Conservation (phyloP, 441 rosid species). For the Populus hybrid region DNA sequence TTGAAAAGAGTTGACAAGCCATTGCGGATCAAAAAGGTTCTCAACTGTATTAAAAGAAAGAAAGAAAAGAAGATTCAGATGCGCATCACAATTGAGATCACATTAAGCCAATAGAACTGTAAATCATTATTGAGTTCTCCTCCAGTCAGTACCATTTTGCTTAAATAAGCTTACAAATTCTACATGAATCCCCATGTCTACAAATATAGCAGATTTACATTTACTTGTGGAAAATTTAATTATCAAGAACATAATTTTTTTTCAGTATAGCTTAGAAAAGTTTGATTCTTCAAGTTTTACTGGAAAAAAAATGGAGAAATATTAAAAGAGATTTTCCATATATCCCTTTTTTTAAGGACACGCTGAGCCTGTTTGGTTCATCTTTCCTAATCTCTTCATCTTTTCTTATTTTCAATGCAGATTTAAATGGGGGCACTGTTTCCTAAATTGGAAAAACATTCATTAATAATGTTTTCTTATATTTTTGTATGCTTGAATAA, state of each 20-base stretch:
- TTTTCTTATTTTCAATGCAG: neutral
- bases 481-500: neutral
- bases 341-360: too few relatives aligned
- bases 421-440: neutral
- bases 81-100: neutral
- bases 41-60: conserved; percentile 43
- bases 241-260: neutral
- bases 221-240: too few relatives aligned
- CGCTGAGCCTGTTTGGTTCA: neutral
- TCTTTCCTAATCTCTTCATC: neutral
- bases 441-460: neutral
- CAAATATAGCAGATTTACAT: neutral
- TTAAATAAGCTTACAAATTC: neutral
- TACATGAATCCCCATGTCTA: neutral
- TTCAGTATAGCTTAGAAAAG: too few relatives aligned
- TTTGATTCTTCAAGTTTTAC: too few relatives aligned
- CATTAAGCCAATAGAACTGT: neutral
- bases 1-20: conserved; percentile 84
- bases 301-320: too few relatives aligned
- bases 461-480: too few relatives aligned
- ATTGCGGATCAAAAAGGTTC: conserved; percentile 97
- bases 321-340: too few relatives aligned
- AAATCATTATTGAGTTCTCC: conserved; percentile 5
- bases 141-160: neutral
- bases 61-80: neutral